These are phyloP conservation scores for Boletus reticuloceps DNA, from an alignment of 768 basidiomycete genomes.

Conservation along the genomic window DNA sequence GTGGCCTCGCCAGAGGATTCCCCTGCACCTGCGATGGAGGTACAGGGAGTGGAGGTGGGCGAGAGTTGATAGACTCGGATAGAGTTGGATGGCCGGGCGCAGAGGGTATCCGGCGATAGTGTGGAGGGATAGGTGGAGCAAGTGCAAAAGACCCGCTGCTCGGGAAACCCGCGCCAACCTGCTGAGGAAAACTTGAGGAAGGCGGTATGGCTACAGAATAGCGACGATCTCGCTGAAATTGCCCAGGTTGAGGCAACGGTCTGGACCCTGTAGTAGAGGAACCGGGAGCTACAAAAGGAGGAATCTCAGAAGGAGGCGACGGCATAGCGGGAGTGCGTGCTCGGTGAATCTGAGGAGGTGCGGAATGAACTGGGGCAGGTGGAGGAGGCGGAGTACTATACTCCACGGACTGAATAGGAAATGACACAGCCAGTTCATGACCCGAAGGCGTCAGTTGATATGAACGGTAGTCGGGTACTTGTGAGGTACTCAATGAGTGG, in stretches of 20 bases:
- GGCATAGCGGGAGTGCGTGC: slow-evolving; percentile 16
- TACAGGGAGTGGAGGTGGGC: slow-evolving; percentile 24
- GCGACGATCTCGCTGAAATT: slow-evolving; percentile 29
- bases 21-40: slow-evolving; percentile 26
- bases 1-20: slow-evolving; percentile 37
- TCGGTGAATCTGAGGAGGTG: slow-evolving; percentile 26
- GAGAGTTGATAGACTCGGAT: slow-evolving; percentile 18
- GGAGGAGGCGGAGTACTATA: slow-evolving; percentile 17
- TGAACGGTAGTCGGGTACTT: slow-evolving; percentile 23
- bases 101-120: slow-evolving; percentile 33
- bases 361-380: slow-evolving; percentile 21
- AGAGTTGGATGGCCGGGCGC: slow-evolving; percentile 24
- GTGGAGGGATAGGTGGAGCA: slow-evolving; percentile 26
- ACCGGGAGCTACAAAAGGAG: neutral
- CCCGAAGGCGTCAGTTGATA: slow-evolving; percentile 18
- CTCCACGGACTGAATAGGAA: slow-evolving; percentile 28
- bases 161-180: slow-evolving; percentile 14
- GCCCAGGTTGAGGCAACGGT: slow-evolving; percentile 32
- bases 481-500: slow-evolving; percentile 30
- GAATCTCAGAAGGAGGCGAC: slow-evolving; percentile 25
- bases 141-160: slow-evolving; percentile 18
- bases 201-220: slow-evolving; percentile 28
- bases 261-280: slow-evolving; percentile 22
- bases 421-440: slow-evolving; percentile 22
- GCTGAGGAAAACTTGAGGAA: slow-evolving; percentile 33